phyloP scores from a whole-genome alignment of 768 basidiomycete species.

The Pulveroboletus frians region DNA sequence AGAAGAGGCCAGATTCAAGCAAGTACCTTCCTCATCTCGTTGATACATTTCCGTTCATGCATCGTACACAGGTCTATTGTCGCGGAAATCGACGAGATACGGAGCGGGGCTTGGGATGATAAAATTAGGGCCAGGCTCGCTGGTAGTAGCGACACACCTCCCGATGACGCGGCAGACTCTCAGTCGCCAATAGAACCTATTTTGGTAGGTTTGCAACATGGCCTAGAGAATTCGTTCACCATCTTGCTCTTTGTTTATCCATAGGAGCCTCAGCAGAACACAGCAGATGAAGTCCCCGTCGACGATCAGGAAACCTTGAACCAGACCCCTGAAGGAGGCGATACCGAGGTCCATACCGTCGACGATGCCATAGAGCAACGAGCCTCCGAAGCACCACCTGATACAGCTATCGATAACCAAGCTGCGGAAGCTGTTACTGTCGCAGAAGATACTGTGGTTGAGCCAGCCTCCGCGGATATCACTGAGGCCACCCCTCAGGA shows the following conservation, averaged over 20 bases:
- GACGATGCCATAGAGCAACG: constrained; percentile 6
- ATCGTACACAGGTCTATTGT: constrained; percentile 47
- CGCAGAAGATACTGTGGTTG: constrained; percentile 6
- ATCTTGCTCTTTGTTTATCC: neutral
- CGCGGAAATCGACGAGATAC: constrained; percentile 73
- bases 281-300: neutral
- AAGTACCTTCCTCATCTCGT: constrained; percentile 12
- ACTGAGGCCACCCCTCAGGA: constrained; percentile 10
- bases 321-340: constrained; percentile 5
- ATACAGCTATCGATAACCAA: constrained; percentile 7
- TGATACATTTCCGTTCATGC: neutral
- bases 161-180: neutral
- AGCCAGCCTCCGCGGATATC: constrained; percentile 4
- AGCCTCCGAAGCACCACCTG: neutral
- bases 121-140: constrained; percentile 38
- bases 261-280: constrained; percentile 11
- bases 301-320: constrained; percentile 1
- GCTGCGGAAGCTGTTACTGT: neutral
- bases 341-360: neutral
- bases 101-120: constrained; percentile 60
- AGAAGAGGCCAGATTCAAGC: constrained; percentile 82
- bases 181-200: neutral
- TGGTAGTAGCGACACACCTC: constrained; percentile 4
- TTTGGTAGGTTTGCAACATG: constrained; percentile 8
- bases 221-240: neutral